A percentile compares a stretch with the other conserved stretches of the same genome.
phyloP scores from a whole-genome alignment of 345 rosid species.

The Draba incana region DNA sequence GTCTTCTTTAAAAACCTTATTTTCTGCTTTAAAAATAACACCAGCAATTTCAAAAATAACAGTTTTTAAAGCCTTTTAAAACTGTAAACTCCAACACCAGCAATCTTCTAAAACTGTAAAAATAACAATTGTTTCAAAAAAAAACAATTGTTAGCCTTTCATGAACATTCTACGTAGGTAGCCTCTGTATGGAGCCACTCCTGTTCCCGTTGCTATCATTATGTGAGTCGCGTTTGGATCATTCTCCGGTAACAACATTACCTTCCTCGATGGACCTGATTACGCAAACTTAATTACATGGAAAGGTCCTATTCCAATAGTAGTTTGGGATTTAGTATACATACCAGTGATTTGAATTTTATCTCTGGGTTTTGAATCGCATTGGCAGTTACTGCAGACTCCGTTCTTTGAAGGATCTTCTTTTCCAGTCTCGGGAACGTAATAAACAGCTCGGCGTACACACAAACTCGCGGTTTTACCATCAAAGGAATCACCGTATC shows the following conservation, averaged over 20 bases:
- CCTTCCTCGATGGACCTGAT: conserved; percentile 94
- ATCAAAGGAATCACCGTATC: conserved; percentile 90
- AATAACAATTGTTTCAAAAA: too few species aligned
- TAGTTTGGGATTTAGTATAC: conserved; percentile 10
- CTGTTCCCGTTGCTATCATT: conserved; percentile 98
- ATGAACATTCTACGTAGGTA: conserved; percentile 95
- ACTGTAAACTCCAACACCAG: too few species aligned
- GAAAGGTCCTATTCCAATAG: not conserved
- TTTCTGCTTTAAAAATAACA: too few species aligned
- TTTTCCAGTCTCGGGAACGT: conserved; percentile 89
- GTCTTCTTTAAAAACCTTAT: too few species aligned
- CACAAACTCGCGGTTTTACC: conserved; percentile 91
- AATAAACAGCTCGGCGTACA: conserved; percentile 93
- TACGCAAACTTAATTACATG: conserved; percentile 11
- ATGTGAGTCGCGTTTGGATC: conserved; percentile 89
- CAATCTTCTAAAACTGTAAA: too few species aligned
- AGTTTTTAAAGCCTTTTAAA: too few species aligned
- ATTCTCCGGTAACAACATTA: conserved; percentile 93
- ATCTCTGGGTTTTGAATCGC: conserved; percentile 92
- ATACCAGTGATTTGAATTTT: conserved; percentile 84
- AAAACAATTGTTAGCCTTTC: too few species aligned
- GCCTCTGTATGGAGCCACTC: conserved; percentile 92
- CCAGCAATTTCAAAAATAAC: too few species aligned
- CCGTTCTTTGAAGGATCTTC: conserved; percentile 95
- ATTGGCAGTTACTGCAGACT: conserved; percentile 91